Percentiles rank a stretch among this genome's conserved stretches.
These are phyloP conservation scores for Cladosporium sp. DNA, from an alignment of 2,329 filamentous ascomycete species.

Conservation along the genomic window DNA sequence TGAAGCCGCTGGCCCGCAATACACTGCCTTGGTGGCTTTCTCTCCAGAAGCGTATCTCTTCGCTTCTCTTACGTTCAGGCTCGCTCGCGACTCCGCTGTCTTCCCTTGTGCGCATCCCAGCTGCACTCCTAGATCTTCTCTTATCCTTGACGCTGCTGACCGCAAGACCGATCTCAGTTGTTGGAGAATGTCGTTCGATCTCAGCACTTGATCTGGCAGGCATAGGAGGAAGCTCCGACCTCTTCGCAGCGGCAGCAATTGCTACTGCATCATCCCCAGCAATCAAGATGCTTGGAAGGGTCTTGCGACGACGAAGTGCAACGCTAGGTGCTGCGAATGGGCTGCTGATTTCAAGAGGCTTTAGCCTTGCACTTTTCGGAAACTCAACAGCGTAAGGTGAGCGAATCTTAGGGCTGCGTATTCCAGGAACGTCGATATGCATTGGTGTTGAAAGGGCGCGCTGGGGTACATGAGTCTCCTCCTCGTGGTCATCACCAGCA, in stretches of 20 bases:
- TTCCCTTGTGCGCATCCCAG: conserved; percentile 29
- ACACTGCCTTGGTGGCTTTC: conserved; percentile 35
- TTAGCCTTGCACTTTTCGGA: conserved; percentile 38
- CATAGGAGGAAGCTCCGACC: conserved; percentile 12
- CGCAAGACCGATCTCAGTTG: conserved; percentile 22
- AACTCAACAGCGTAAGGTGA: conserved; percentile 40
- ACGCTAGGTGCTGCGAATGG: conserved; percentile 32
- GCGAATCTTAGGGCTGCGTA: conserved; percentile 21
- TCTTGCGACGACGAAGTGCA: conserved; percentile 33
- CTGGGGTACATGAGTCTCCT: conserved; percentile 20
- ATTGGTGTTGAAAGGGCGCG: conserved; percentile 29
- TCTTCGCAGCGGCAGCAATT: conserved; percentile 21
- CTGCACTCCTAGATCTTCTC: conserved; percentile 38
- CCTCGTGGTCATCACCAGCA: conserved; percentile 1
- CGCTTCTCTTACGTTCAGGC: conserved; percentile 33
- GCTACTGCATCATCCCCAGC: conserved; percentile 30
- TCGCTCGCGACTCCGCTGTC: conserved; percentile 16
- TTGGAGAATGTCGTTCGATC: neutral
- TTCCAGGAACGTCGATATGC: conserved; percentile 19
- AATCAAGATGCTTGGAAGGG: conserved; percentile 34
- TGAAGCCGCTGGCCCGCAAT: conserved; percentile 33
- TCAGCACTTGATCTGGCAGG: conserved; percentile 10
- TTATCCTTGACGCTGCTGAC: conserved; percentile 28
- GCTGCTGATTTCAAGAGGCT: conserved; percentile 38
- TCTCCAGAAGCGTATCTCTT: conserved; percentile 40